Evolutionary conservation across 345 rosid species (phyloP).

Genomic region (Schrenkiella parvula): DNA sequence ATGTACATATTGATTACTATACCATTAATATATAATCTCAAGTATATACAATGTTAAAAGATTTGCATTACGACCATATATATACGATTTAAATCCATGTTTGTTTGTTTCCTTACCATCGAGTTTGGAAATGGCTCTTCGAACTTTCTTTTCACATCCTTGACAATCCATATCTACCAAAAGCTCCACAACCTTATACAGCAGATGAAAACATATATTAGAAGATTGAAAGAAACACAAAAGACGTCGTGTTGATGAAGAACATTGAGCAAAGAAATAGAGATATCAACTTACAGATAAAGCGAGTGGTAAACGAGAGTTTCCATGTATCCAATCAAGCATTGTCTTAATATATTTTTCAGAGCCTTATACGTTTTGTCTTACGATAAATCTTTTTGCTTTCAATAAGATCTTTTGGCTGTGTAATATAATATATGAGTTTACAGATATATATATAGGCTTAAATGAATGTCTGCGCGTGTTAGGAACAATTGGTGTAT

Average conservation of each 20-base stretch:
- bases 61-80: not conserved
- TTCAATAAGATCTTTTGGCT: not conserved
- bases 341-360: constrained; percentile 17
- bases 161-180: constrained; percentile 86
- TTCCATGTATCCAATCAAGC: constrained; percentile 56
- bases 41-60: not conserved
- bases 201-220: not conserved
- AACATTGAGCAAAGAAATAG: not conserved
- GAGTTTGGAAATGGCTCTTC: constrained; percentile 69
- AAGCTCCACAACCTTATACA: constrained; percentile 64
- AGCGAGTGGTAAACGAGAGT: constrained; percentile 42
- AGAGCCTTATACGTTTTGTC: constrained; percentile 3
- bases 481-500: constrained; percentile 24
- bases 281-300: constrained; percentile 52
- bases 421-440: constrained; percentile 10
- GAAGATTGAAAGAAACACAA: not conserved
- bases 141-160: constrained; percentile 74
- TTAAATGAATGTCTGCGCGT: constrained; percentile 28
- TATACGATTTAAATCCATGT: not conserved
- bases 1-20: not conserved
- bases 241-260: not conserved
- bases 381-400: not conserved
- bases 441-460: not conserved
- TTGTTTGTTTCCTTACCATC: constrained; percentile 41
- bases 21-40: not conserved